Evolutionary conservation across 305 asterid species (phyloP), one percentile per base, ranked within the genome.

Genomic region (Fraxinus albicans): DNA sequence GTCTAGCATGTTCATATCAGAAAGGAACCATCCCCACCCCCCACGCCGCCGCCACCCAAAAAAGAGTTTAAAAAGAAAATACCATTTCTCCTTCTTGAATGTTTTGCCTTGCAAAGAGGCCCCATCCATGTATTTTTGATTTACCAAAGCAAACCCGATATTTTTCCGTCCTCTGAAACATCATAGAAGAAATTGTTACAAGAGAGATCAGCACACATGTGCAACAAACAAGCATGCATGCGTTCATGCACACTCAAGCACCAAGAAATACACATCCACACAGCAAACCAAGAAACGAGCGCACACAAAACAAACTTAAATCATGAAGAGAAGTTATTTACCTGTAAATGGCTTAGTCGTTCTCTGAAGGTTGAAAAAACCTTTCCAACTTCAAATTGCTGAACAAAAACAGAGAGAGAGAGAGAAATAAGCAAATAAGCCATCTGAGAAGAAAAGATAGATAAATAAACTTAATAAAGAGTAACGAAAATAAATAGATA

Each of bases 51-150:
- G 5, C 19, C 10, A 40, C 19, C 27, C 7, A 77, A 27, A 65
- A 65, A 79, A 44, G 29, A 9, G 50, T 17, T 15, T 1, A 53
- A 17, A 17, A 17, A 1, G 8, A 53, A 53, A n/a, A 53, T 91
- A 97, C 99, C 98, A 95, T 95, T 80, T 95, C 94, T 80, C 99
- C 98, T 89, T 92, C 98, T 88, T 89, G 98, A 79, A 97, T 93
- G 85, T 81, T 95, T 80, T 93, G 84, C 82, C 94, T 87, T 73
- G 98, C 99, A 91, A 95, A 97, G 85, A 97, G 98, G 81, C 99
- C 99, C 99, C 99, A 97, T 80, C 99, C 99, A 89, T 97, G 99
- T 81, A 97, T 91, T 87, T 95, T 90, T 77, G 98, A 97, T 92
- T 93, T 97, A 81, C 99, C 99, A 80, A 97, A 97, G 86, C 98